Base-by-base conservation (phyloP, 306 rosid species). In the Vigna radiata region DNA sequence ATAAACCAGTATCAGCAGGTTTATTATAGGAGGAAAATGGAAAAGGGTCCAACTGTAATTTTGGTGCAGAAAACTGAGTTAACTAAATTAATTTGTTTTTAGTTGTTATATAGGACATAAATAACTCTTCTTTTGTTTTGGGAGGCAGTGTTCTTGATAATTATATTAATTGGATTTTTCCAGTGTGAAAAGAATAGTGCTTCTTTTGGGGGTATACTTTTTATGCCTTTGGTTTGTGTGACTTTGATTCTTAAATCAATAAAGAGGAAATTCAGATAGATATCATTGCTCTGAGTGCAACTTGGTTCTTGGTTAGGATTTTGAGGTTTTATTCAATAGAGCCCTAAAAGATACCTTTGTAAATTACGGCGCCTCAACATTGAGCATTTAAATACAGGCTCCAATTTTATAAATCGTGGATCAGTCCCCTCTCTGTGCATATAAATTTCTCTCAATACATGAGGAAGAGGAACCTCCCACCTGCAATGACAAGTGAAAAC, bases 391-490 rank as follows among this genome's bases (percentile, higher is more conserved):
- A 95, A 95, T 79, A 88, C 89, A 25, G 97, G 97, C 31, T 85
- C 85, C 85, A 90, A 81, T 81, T 89, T 92, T 60, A 91, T 82
- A 87, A 95, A 92, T 44, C 97, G 97, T n/a, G 97, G 96, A 85
- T 95, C 99, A 10, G 89, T 92, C 75, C 84, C 86, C 80, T 88
- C 96, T 60, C 63, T 73, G 36, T 65, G 81, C 64, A 68, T 73
- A 88, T 89, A 95, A 69, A 90, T 83, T 49, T 54, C 84, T 80
- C 81, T 85, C 85, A 89, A 27, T 36, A 83, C 83, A 77, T 66
- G 79, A 87, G 96, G 97, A 83, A 84, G 86, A 79, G 97, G 97
- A 83, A 95, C 89, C 81, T 95, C 97, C 99, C 99, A 95, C 43
- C 98, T 95, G 88, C 82, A 85, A 79, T 83, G 49, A 71, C 56